Conservation (phyloP, 139 green algal genomes). For the Coelastrella sp. region DNA sequence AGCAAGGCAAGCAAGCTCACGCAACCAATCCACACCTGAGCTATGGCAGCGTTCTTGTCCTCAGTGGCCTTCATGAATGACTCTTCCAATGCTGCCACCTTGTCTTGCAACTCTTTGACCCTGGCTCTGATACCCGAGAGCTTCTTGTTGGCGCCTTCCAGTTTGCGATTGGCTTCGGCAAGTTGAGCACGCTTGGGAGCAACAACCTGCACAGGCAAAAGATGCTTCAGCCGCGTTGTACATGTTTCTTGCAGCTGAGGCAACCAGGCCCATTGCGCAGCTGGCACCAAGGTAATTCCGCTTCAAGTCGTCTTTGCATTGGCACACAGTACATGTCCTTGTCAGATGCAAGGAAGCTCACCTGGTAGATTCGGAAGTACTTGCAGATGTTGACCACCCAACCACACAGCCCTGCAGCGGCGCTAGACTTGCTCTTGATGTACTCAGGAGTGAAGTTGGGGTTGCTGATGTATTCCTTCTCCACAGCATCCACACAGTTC, state of each 20-base stretch:
- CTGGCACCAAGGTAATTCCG: no score
- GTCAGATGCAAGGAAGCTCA: no score
- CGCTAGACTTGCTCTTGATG: conserved; percentile 88
- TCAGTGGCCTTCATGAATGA: conserved; percentile 89
- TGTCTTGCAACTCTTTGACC: conserved; percentile 89
- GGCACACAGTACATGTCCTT: no score
- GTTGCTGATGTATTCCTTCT: conserved; percentile 84
- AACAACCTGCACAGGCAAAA: conserved; percentile 75
- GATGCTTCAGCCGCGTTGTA: no score
- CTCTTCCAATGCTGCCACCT: conserved; percentile 85
- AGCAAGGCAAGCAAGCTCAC: no score
- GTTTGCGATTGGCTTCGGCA: conserved; percentile 87
- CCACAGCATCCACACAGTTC: conserved; percentile 64
- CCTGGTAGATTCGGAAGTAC: conserved; percentile 96
- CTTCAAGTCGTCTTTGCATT: no score
- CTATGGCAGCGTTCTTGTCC: conserved; percentile 91
- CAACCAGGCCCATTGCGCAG: no score
- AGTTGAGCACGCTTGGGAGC: conserved; percentile 89
- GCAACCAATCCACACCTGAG: conserved; percentile 59
- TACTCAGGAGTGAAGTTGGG: conserved; percentile 87
- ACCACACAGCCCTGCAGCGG: conserved; percentile 89
- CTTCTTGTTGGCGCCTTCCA: conserved; percentile 91
- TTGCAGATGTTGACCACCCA: conserved; percentile 97
- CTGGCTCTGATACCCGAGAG: conserved; percentile 83
- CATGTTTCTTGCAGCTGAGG: no score